These are phyloP conservation scores for Fusarium sp. DNA, from an alignment of 2,329 filamentous ascomycete genomes.

Conservation along the genomic window DNA sequence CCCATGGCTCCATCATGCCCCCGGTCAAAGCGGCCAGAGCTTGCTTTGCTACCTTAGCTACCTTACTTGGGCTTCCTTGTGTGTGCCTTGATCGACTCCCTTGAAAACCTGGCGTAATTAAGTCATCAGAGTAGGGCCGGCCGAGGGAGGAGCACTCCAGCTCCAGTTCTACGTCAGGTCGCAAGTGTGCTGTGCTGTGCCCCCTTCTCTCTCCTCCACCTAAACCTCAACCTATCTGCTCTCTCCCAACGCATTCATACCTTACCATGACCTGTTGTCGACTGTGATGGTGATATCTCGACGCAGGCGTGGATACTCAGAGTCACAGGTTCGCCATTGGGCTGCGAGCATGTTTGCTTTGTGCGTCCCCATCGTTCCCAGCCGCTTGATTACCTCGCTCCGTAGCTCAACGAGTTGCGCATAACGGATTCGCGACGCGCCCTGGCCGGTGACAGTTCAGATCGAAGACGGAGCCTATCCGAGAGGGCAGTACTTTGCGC, in stretches of 20 bases:
- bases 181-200: not conserved
- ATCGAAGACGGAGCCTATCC: conserved; percentile 3
- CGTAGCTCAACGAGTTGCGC: conserved; percentile 23
- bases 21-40: conserved; percentile 19
- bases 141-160: conserved; percentile 19
- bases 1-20: conserved; percentile 5
- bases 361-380: conserved; percentile 34
- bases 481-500: conserved; percentile 8
- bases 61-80: not conserved
- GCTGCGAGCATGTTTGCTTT: conserved; percentile 37
- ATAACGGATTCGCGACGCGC: conserved; percentile 29
- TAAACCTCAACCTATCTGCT: not conserved
- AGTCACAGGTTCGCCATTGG: conserved; percentile 36
- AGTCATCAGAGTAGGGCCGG: conserved; percentile 24
- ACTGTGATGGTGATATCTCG: conserved; percentile 30
- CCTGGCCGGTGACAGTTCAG: conserved; percentile 15
- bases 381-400: conserved; percentile 24
- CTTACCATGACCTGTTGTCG: conserved; percentile 6
- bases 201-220: conserved; percentile 8
- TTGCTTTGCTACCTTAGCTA: conserved; percentile 7
- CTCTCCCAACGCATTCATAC: not conserved
- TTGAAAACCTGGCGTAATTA: conserved; percentile 28
- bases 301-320: conserved; percentile 21
- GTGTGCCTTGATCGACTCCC: conserved; percentile 22
- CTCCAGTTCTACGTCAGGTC: not conserved